Evolutionary conservation across 805 yeast species (phyloP), one percentile per base, ranked within the genome.

Genomic region (Starmera caribaea): DNA sequence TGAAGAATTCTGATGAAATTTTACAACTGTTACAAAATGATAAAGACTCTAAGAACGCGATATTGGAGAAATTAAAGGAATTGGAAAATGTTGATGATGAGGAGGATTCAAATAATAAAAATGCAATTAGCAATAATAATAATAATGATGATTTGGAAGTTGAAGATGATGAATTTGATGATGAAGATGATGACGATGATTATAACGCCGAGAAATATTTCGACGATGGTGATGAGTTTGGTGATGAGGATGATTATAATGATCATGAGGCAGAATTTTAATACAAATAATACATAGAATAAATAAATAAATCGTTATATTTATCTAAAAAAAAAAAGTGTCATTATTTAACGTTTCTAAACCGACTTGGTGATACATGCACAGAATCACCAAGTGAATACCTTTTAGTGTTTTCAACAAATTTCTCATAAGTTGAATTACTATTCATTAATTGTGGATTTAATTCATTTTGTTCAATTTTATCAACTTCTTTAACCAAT

Each of bases 141-240:
- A 21, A 21, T 21, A 21, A 21, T 21, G 26, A 62, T 17, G 63
- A 54, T 10, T 65, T 60, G 15, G 69, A 59, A 32, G 75, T 73
- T 14, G 72, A 66, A 28, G 81, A 75, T 45, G 81, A 74, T 44
- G 79, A 71, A 41, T 71, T 67, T 43, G 80, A 73, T 46, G 76
- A 70, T 41, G 81, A 75, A 21, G 60, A 53, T 40, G 81, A 74
- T 29, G 81, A 76, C 45, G 80, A 75, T 44, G 82, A 76, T 49
- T 75, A 75, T 50, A 75, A 76, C 48, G 81, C 79, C 11, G 80
- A 74, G 45, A 73, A 73, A 54, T 75, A 76, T 53, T 76, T 76
- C 54, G 81, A 76, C 47, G 81, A 73, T 46, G 83, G 79, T 31
- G 66, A 63, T 37, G 78, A 73, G 41, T 62, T 60, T 38, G 66